Conservation (phyloP, 2,329 filamentous ascomycete genomes). For the Ambrosiella beaveri region DNA sequence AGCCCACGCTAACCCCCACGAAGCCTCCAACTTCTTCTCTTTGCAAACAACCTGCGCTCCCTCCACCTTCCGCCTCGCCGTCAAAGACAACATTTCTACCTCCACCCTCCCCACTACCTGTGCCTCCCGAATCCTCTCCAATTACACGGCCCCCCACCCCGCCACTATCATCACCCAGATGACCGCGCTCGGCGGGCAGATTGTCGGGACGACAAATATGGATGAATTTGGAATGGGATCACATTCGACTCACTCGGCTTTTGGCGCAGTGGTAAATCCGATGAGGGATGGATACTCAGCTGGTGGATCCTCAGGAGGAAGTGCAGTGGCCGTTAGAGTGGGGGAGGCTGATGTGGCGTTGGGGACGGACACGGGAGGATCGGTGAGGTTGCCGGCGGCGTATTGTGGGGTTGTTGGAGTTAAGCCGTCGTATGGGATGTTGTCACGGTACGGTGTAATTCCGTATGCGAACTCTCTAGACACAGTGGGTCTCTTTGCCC, state of each 20-base stretch:
- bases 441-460: constrained; percentile 74
- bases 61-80: constrained; percentile 32
- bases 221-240: constrained; percentile 96
- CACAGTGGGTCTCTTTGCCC: constrained; percentile 64
- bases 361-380: constrained; percentile 87
- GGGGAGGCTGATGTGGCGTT: constrained; percentile 46
- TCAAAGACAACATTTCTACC: constrained; percentile 68
- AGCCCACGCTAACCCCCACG: background rate
- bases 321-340: constrained; percentile 63
- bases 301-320: constrained; percentile 85
- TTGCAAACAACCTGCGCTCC: background rate
- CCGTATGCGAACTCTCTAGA: constrained; percentile 88
- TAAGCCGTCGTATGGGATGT: constrained; percentile 78
- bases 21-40: background rate
- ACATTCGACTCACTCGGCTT: constrained; percentile 53
- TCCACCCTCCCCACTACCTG: constrained; percentile 57
- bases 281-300: constrained; percentile 37
- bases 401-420: constrained; percentile 73
- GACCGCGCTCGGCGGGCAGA: constrained; percentile 39
- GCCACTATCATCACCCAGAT: constrained; percentile 64
- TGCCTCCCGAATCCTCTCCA: constrained; percentile 56
- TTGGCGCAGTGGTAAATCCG: constrained; percentile 43
- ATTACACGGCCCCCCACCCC: constrained; percentile 59
- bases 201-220: constrained; percentile 75
- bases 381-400: constrained; percentile 70